Evolutionary conservation across 2,329 filamentous ascomycete genomes (phyloP).

Genomic region (Cladorrhinum sp.): DNA sequence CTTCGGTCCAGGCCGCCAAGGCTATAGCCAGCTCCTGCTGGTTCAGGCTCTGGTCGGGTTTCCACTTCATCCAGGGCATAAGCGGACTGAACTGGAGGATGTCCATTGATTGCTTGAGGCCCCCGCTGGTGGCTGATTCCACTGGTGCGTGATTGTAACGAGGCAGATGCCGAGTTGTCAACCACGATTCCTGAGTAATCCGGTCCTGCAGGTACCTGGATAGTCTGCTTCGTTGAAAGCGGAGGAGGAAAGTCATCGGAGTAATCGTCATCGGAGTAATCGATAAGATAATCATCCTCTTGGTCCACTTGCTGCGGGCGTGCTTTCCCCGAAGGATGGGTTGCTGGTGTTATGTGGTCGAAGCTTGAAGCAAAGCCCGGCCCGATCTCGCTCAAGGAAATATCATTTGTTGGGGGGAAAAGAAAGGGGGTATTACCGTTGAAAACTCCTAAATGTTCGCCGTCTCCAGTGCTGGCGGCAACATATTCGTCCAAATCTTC

Average conservation of each 20-base stretch:
- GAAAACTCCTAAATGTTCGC: conserved; percentile 10
- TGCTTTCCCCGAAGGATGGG: not conserved
- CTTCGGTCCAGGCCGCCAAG: not conserved
- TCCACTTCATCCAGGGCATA: not conserved
- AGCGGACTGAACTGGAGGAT: not conserved
- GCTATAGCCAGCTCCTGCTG: not conserved
- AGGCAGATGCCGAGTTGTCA: not conserved
- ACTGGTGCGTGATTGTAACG: not conserved
- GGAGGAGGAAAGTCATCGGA: not conserved
- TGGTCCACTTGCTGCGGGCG: not conserved
- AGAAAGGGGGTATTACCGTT: conserved; percentile 26
- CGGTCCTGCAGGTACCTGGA: not conserved
- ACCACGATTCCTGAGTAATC: not conserved
- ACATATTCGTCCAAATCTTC: conserved; percentile 1
- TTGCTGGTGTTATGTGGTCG: not conserved
- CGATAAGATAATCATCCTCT: conserved; percentile 27
- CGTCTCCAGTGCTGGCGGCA: conserved; percentile 1
- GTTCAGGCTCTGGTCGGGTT: not conserved
- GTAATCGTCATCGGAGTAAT: conserved; percentile 34
- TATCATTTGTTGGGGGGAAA: conserved; percentile 1
- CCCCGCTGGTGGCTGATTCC: not conserved
- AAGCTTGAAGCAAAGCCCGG: not conserved
- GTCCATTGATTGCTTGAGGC: not conserved
- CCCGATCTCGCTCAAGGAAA: not conserved
- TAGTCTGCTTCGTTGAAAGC: not conserved